Percentiles rank a stretch among this genome's conserved stretches.
Evolutionary conservation across 306 rosid species (phyloP).

Genomic region (Cercis canadensis): DNA sequence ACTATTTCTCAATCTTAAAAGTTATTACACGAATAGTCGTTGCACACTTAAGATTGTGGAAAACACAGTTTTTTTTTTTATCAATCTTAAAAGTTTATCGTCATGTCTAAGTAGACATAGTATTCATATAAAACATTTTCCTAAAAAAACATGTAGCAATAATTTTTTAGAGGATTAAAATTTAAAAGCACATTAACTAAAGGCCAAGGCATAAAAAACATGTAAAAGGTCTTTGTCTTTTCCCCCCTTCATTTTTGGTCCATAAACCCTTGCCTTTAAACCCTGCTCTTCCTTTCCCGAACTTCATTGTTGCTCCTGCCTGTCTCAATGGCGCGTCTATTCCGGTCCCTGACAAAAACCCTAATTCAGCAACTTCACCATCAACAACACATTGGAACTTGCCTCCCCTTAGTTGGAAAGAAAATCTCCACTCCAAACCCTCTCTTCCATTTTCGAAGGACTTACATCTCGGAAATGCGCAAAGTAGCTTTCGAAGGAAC

Average conservation of each 20-base stretch:
- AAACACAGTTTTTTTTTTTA: too few species aligned
- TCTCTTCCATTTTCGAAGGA: slow-evolving; percentile 48
- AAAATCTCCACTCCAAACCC: slow-evolving; percentile 16
- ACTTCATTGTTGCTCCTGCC: not conserved
- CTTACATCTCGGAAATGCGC: slow-evolving; percentile 71
- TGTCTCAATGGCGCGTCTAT: slow-evolving; percentile 60
- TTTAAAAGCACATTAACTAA: too few species aligned
- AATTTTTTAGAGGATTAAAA: too few species aligned
- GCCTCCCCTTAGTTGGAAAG: slow-evolving; percentile 18
- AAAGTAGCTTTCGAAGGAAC: slow-evolving; percentile 74
- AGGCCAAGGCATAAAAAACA: too few species aligned
- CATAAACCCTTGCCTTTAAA: slow-evolving; percentile 5
- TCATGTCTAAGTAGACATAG: too few species aligned
- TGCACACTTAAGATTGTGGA: too few species aligned
- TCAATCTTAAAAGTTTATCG: too few species aligned
- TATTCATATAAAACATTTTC: too few species aligned
- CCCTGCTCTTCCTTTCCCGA: not conserved
- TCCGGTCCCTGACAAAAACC: slow-evolving; percentile 59
- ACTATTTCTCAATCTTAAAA: too few species aligned
- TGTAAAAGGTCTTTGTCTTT: too few species aligned
- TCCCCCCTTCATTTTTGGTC: not conserved
- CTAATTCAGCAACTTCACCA: slow-evolving; percentile 32
- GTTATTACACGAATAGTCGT: too few species aligned
- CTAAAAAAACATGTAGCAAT: too few species aligned
- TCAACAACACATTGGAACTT: slow-evolving; percentile 30